These are phyloP conservation scores for Torrubiella hemipterigena DNA, from an alignment of 2,329 filamentous ascomycete species.

Conservation along the genomic window DNA sequence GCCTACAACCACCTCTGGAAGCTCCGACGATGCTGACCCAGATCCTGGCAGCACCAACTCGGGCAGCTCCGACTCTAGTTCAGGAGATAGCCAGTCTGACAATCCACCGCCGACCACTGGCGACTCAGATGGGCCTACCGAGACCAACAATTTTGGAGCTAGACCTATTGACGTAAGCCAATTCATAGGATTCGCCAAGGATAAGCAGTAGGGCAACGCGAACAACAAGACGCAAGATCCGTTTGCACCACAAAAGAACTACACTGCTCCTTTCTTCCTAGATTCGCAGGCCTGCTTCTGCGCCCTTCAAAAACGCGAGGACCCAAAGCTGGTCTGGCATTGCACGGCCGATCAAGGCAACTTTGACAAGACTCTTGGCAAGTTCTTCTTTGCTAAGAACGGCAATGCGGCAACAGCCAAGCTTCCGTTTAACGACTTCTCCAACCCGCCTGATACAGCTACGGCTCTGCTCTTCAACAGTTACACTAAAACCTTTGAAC, in stretches of 20 bases:
- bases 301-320: slow-evolving; percentile 15
- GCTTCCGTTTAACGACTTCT: slow-evolving; percentile 21
- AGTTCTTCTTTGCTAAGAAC: slow-evolving; percentile 28
- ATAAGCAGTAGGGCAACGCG: too few species aligned
- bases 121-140: too few species aligned
- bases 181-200: too few species aligned
- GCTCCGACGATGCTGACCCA: too few species aligned
- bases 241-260: slow-evolving; percentile 18
- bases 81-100: too few species aligned
- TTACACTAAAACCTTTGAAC: slow-evolving; percentile 12
- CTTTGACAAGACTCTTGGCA: slow-evolving; percentile 21
- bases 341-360: slow-evolving; percentile 32
- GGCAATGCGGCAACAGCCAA: slow-evolving; percentile 12
- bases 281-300: slow-evolving; percentile 27
- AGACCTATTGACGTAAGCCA: too few species aligned
- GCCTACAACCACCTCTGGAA: too few species aligned
- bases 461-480: slow-evolving; percentile 17
- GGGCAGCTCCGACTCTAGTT: too few species aligned
- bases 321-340: slow-evolving; percentile 22
- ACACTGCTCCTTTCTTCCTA: slow-evolving; percentile 24
- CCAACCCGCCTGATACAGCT: slow-evolving; percentile 20
- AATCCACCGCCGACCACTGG: too few species aligned
- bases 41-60: too few species aligned
- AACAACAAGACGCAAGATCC: slow-evolving; percentile 29
- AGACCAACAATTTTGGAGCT: too few species aligned